Conservation (phyloP, 805 yeast genomes). For the Hanseniaspora guilliermondii region DNA sequence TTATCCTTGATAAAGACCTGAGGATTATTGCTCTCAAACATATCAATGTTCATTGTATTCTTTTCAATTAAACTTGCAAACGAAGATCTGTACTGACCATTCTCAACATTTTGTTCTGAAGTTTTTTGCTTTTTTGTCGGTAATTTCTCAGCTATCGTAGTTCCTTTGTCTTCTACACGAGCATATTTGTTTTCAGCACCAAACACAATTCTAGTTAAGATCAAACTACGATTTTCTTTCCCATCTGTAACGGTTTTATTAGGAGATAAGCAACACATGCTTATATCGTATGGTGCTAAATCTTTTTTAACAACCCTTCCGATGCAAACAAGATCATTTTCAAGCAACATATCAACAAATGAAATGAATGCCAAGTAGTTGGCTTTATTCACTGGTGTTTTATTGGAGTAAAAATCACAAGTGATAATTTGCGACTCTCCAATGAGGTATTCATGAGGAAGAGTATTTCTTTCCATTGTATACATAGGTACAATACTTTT, state of each 20-base stretch:
- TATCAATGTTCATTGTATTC: background rate
- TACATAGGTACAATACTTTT: background rate
- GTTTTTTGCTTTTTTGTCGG: background rate
- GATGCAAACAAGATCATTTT: constrained; percentile 38
- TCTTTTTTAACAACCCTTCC: constrained; percentile 50
- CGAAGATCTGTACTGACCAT: background rate
- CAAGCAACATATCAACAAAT: constrained; percentile 42
- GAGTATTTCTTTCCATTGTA: background rate
- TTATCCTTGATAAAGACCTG: background rate
- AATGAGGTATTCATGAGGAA: constrained; percentile 2
- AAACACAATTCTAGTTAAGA: background rate
- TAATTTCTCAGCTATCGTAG: background rate
- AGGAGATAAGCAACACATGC: constrained; percentile 48
- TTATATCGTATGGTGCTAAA: constrained; percentile 33
- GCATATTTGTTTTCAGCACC: background rate
- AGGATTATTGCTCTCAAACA: background rate
- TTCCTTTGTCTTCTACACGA: background rate
- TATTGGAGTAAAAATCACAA: constrained; percentile 5
- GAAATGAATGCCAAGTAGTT: constrained; percentile 36
- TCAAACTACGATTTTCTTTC: background rate
- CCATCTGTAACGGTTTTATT: constrained; percentile 16
- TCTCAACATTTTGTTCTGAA: background rate
- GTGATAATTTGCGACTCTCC: constrained; percentile 11
- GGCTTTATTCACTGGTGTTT: constrained; percentile 21
- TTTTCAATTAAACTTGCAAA: background rate